A percentile compares a stretch with the other conserved stretches of the same genome.
These are phyloP conservation scores for Leavenworthia alabamica DNA, from an alignment of 345 rosid species.

Conservation along the genomic window DNA sequence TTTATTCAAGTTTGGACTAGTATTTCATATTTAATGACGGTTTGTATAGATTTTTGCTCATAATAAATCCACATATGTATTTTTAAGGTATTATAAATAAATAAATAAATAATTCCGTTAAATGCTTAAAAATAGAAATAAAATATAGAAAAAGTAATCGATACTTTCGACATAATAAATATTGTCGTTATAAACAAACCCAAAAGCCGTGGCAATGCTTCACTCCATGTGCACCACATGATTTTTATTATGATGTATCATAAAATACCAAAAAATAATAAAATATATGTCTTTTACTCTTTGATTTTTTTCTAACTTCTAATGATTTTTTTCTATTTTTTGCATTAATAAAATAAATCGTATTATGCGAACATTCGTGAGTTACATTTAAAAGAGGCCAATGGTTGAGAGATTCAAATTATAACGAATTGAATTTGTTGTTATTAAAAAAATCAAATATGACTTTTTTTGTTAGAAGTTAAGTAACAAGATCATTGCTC, in stretches of 20 bases:
- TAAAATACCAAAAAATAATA: conserved; percentile 1
- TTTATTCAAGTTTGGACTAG: neutral
- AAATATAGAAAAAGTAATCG: neutral
- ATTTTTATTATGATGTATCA: conserved; percentile 16
- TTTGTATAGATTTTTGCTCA: neutral
- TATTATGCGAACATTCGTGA: neutral
- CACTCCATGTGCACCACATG: conserved; percentile 34
- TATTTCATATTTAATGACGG: neutral
- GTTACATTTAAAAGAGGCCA: neutral
- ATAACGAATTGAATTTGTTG: neutral
- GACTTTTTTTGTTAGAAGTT: neutral
- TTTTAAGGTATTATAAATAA: neutral
- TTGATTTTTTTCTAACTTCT: neutral
- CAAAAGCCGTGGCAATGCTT: conserved; percentile 13
- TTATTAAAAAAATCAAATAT: neutral
- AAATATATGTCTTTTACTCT: neutral
- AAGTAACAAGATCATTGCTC: too few relatives aligned
- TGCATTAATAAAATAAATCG: neutral
- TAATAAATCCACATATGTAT: neutral
- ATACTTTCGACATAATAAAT: neutral
- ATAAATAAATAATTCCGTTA: neutral
- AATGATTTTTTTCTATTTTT: conserved; percentile 1
- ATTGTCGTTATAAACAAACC: neutral
- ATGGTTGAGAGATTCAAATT: neutral
- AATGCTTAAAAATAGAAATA: neutral